Base-by-base conservation (phyloP, 768 basidiomycete genomes). In the Calocera viscosa region DNA sequence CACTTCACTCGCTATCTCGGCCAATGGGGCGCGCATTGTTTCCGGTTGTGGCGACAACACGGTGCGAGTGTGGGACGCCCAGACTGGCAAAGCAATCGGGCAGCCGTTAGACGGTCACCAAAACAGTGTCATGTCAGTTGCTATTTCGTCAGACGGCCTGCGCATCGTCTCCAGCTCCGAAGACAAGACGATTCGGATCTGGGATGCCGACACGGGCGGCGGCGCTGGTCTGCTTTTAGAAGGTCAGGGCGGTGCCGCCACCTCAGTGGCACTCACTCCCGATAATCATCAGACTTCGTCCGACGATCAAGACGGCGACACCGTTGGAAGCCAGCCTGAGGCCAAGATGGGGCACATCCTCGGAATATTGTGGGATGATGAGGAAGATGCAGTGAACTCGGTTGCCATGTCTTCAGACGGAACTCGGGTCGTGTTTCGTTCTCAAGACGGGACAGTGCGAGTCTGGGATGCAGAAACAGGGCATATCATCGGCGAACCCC, bases 381-480 rank as follows among this genome's bases (percentile, higher is more conserved):
- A n/a, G n/a, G n/a, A 16, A 5, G 64, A 64, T 19, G 77, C 77
- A n/a, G n/a, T n/a, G n/a, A n/a, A n/a, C n/a, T n/a, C n/a, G n/a
- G n/a, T n/a, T n/a, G n/a, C n/a, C n/a, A n/a, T n/a, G n/a, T n/a
- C n/a, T n/a, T n/a, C n/a, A n/a, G n/a, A n/a, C n/a, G n/a, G n/a
- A n/a, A n/a, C n/a, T n/a, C n/a, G n/a, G n/a, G n/a, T n/a, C n/a
- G n/a, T n/a, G n/a, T n/a, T n/a, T n/a, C 77, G 79, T 2, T 75
- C 74, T 40, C 71, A 78, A 22, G 79, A 80, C 69, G 76, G 76
- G 26, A 75, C 78, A 70, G 77, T 81, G 34, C 74, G 79, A 38
- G 74, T 81, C 1, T 81, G 80, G 80, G 78, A 79, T 69, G 75
- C 76, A 64, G 65, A 71, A 33, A 78, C 75, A 1, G 79, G 79